Conservation (phyloP, 169 alveolate genomes). For the Perkinsus marinus region DNA sequence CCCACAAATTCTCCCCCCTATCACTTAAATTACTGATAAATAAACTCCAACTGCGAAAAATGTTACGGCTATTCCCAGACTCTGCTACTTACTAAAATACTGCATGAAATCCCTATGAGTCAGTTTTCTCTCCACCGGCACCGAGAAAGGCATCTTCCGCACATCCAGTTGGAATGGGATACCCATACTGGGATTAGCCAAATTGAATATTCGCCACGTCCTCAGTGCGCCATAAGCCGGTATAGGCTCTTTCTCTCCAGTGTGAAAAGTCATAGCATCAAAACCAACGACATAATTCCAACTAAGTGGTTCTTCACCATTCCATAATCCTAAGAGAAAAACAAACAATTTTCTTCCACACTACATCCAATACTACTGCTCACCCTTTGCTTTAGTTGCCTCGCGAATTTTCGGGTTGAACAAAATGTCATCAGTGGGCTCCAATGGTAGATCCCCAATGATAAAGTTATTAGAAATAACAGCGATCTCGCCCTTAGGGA, state of each 20-base stretch:
- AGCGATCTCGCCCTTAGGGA: constrained; percentile 1
- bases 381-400: not conserved
- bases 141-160: not conserved
- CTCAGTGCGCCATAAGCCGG: constrained; percentile 3
- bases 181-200: not conserved
- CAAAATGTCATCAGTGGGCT: constrained; percentile 1
- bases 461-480: constrained; percentile 4
- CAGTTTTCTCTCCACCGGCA: not conserved
- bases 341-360: too few relatives aligned
- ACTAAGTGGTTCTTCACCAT: not conserved
- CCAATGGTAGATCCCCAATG: not conserved
- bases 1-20: too few relatives aligned
- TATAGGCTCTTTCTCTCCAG: not conserved
- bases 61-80: not conserved
- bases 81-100: not conserved
- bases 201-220: not conserved
- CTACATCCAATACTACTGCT: too few relatives aligned
- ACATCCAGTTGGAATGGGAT: not conserved
- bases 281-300: not conserved
- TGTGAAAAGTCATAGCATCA: not conserved
- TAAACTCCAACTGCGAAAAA: too few relatives aligned
- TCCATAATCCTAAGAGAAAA: not conserved
- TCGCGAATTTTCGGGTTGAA: not conserved
- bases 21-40: too few relatives aligned
- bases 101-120: not conserved